Conservation (phyloP, 768 basidiomycete genomes). For the Pisolithus albus region DNA sequence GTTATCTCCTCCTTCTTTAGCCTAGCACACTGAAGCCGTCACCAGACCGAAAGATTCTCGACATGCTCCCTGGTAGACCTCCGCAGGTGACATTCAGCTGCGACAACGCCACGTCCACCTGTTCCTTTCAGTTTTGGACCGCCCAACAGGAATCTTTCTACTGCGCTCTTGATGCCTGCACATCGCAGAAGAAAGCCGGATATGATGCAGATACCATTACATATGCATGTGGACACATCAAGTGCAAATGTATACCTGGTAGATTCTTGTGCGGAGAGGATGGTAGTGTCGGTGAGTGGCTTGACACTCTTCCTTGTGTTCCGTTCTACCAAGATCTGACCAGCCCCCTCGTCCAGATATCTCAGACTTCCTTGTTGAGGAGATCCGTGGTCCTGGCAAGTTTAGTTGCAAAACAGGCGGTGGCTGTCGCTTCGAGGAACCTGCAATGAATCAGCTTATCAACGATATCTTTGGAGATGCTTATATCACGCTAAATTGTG, state of each 20-base stretch:
- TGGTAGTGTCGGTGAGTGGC: conserved; percentile 78
- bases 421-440: conserved; percentile 89
- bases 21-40: background rate
- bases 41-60: conserved; percentile 88
- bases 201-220: conserved; percentile 65
- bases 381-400: conserved; percentile 83
- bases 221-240: conserved; percentile 77
- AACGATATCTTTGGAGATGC: conserved; percentile 88
- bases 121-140: conserved; percentile 98
- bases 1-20: conserved; percentile 22
- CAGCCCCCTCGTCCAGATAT: conserved; percentile 54
- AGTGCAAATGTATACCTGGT: conserved; percentile 90
- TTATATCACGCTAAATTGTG: conserved; percentile 81
- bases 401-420: conserved; percentile 70
- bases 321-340: background rate
- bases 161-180: conserved; percentile 75
- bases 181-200: conserved; percentile 37
- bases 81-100: conserved; percentile 98
- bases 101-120: conserved; percentile 52
- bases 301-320: background rate
- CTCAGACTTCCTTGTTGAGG: conserved; percentile 82
- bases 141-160: conserved; percentile 93
- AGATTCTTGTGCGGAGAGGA: conserved; percentile 94
- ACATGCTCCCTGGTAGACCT: conserved; percentile 81
- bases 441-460: conserved; percentile 94